phyloP scores from a whole-genome alignment of 768 basidiomycete genomes.

The Nevesoporus exiguus region DNA sequence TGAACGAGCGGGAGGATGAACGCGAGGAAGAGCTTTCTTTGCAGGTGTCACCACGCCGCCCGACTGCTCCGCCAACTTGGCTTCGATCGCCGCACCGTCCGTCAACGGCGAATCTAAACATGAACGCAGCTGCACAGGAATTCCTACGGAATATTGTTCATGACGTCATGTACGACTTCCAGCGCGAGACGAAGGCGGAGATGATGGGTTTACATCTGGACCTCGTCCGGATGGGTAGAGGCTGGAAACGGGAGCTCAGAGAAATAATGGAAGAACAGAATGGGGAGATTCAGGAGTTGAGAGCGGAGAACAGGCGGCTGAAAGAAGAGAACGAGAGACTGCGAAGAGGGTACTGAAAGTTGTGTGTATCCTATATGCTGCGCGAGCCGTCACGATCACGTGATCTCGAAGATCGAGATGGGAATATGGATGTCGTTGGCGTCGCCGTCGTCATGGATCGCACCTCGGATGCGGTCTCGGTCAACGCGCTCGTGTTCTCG shows the following conservation, averaged over 20 bases:
- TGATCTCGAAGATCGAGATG: slow-evolving; percentile 2
- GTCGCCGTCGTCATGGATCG: slow-evolving; percentile 5
- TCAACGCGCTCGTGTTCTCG: slow-evolving; percentile 30
- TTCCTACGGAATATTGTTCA: slow-evolving; percentile 61
- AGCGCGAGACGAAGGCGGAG: slow-evolving; percentile 65
- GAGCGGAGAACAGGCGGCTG: slow-evolving; percentile 49
- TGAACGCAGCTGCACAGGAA: slow-evolving; percentile 44
- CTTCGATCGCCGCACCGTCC: slow-evolving; percentile 39
- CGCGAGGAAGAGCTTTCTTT: slow-evolving; percentile 41
- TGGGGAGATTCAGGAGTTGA: slow-evolving; percentile 48
- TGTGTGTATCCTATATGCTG: too few species aligned
- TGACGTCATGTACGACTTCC: slow-evolving; percentile 73
- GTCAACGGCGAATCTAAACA: slow-evolving; percentile 21
- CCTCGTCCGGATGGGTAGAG: slow-evolving; percentile 64
- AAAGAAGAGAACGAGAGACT: slow-evolving; percentile 66
- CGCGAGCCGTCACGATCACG: slow-evolving; percentile 4
- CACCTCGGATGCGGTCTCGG: slow-evolving; percentile 3
- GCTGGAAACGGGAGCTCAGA: slow-evolving; percentile 64
- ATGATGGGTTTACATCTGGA: slow-evolving; percentile 75
- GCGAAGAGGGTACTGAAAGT: slow-evolving; percentile 37
- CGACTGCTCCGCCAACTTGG: slow-evolving; percentile 36
- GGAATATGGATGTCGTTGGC: not conserved
- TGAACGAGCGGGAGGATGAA: slow-evolving; percentile 19
- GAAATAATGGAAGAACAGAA: slow-evolving; percentile 59
- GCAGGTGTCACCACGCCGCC: slow-evolving; percentile 57